These are phyloP conservation scores for Phytophthora megakarya DNA, from an alignment of 352 stramenopile species.

Conservation along the genomic window DNA sequence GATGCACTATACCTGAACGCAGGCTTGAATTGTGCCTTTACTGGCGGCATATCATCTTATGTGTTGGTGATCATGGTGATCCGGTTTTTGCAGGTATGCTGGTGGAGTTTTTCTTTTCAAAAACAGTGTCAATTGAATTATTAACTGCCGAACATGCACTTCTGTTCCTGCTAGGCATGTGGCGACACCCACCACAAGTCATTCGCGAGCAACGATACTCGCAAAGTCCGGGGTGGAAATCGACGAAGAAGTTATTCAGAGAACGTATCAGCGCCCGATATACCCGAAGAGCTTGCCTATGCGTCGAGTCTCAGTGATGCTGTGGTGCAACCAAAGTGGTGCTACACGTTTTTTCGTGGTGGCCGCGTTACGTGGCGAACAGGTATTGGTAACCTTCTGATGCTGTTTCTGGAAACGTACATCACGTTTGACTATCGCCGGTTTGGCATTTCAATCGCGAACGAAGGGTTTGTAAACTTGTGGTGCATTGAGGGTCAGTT, in stretches of 20 bases:
- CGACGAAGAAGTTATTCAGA: constrained; percentile 45
- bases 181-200: constrained; percentile 66
- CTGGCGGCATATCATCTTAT: constrained; percentile 95
- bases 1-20: constrained; percentile 28
- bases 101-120: background rate
- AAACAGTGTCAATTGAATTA: background rate
- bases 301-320: constrained; percentile 7
- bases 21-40: constrained; percentile 95
- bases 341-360: constrained; percentile 73
- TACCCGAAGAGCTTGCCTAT: constrained; percentile 34
- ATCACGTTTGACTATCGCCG: constrained; percentile 84
- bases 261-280: constrained; percentile 15
- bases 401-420: constrained; percentile 86
- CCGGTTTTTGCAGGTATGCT: constrained; percentile 90
- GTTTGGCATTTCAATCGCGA: constrained; percentile 79
- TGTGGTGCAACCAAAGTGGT: constrained; percentile 40
- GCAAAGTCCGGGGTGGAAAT: constrained; percentile 23
- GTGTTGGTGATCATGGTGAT: constrained; percentile 95
- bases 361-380: constrained; percentile 70
- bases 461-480: constrained; percentile 53
- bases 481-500: background rate
- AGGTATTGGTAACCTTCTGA: constrained; percentile 69
- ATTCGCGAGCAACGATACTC: constrained; percentile 33
- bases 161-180: constrained; percentile 52
- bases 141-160: background rate